Conservation (phyloP, 2,329 filamentous ascomycete genomes). For the Fusarium chaquense region DNA sequence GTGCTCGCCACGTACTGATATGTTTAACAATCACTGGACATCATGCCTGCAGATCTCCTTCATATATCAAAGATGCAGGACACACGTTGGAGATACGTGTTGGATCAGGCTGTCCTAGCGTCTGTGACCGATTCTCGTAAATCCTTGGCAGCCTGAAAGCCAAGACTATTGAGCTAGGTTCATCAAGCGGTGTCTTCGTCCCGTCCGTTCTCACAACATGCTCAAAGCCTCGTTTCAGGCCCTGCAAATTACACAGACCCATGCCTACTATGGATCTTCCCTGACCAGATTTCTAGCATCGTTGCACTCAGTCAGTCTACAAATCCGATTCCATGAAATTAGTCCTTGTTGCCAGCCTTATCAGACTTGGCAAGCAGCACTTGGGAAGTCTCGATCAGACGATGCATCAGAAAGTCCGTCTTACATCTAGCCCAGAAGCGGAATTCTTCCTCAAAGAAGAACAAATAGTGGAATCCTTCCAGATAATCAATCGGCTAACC, state of each 20-base stretch:
- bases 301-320: neutral
- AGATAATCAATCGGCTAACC: neutral
- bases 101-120: neutral
- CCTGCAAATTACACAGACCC: neutral
- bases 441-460: neutral
- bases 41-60: neutral
- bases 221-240: neutral
- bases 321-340: neutral
- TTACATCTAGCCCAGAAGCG: too few species aligned
- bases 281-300: neutral
- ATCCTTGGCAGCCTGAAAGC: neutral
- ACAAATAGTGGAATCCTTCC: neutral
- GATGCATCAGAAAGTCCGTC: neutral
- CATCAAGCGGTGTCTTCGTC: neutral
- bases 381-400: neutral
- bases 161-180: neutral
- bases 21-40: too few species aligned
- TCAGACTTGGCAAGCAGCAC: neutral
- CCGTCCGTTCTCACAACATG: neutral
- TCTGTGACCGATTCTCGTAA: rapidly evolving
- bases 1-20: too few species aligned
- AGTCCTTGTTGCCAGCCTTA: neutral
- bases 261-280: neutral
- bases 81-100: neutral
- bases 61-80: neutral